These are phyloP conservation scores for Syncephalastrum racemosum DNA, from an alignment of 371 early-diverging fungal genomes.

Conservation along the genomic window DNA sequence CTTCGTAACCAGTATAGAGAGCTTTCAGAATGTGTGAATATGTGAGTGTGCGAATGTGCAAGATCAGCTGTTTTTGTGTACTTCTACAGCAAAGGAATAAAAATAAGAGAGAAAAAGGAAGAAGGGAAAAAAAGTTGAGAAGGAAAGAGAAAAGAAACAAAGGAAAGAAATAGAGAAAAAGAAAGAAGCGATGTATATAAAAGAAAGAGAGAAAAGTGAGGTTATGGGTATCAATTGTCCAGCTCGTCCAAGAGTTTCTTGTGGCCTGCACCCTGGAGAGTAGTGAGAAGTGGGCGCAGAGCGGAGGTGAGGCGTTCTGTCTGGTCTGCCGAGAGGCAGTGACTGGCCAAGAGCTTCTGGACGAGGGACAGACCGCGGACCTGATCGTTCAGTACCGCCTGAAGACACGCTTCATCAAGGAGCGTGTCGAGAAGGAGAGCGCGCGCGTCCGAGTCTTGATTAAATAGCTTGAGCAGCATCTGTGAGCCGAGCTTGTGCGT, in stretches of 20 bases:
- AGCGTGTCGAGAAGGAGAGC: slow-evolving; percentile 18
- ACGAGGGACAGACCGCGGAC: slow-evolving; percentile 36
- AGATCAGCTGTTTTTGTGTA: slow-evolving; percentile 2
- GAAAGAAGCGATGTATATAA: slow-evolving; percentile 1
- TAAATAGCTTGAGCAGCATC: slow-evolving; percentile 84
- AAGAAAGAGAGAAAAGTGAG: background rate
- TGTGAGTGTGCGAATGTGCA: too few species aligned
- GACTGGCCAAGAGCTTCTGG: slow-evolving; percentile 35
- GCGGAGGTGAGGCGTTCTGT: slow-evolving; percentile 9
- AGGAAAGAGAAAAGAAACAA: background rate
- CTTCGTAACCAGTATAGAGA: too few species aligned
- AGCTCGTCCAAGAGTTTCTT: slow-evolving; percentile 21
- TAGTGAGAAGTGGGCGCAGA: slow-evolving; percentile 9
- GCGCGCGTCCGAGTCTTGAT: slow-evolving; percentile 71
- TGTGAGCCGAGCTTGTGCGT: slow-evolving; percentile 89
- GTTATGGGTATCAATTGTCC: background rate
- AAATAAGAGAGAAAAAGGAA: slow-evolving; percentile 1
- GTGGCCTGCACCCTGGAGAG: slow-evolving; percentile 12
- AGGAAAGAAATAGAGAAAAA: background rate
- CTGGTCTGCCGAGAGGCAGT: slow-evolving; percentile 47
- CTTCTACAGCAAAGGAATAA: background rate
- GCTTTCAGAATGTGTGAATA: too few species aligned
- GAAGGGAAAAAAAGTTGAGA: background rate
- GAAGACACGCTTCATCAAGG: slow-evolving; percentile 10
- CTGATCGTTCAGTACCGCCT: slow-evolving; percentile 35